phyloP scores from a whole-genome alignment of 2,329 filamentous ascomycete species.

The Aspergillus fumigatus region DNA sequence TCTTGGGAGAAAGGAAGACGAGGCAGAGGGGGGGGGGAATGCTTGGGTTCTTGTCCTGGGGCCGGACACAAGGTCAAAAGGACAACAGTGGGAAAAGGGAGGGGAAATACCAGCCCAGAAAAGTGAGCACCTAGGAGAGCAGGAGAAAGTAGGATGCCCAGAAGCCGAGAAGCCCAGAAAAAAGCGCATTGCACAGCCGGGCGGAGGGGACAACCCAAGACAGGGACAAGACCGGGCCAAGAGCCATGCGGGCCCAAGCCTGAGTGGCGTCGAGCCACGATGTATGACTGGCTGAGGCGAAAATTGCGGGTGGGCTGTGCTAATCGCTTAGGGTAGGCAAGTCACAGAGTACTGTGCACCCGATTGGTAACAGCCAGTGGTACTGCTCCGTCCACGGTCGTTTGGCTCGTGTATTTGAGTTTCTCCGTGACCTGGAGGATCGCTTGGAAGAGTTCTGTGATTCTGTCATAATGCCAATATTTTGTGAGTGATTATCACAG shows the following conservation, averaged over 20 bases:
- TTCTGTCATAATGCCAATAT: not conserved
- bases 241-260: conserved; percentile 22
- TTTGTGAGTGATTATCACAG: not conserved
- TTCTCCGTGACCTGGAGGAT: not conserved
- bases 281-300: conserved; percentile 14
- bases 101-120: not conserved
- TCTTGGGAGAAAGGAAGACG: conserved; percentile 5
- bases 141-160: conserved; percentile 10
- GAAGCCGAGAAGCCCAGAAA: conserved; percentile 34
- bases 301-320: not conserved
- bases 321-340: conserved; percentile 3
- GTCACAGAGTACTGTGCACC: not conserved
- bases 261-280: conserved; percentile 10
- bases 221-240: conserved; percentile 33
- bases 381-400: too few species aligned
- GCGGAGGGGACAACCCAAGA: conserved; percentile 29
- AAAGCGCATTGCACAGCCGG: conserved; percentile 26
- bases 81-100: not conserved
- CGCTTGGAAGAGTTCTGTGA: not conserved
- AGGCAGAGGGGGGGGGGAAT: conserved; percentile 13
- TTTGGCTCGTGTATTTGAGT: not conserved
- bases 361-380: not conserved
- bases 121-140: conserved; percentile 3
- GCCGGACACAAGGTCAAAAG: not conserved
- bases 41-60: conserved; percentile 17